These are phyloP conservation scores for Populus hybrid DNA, from an alignment of 441 rosid species.

Conservation along the genomic window DNA sequence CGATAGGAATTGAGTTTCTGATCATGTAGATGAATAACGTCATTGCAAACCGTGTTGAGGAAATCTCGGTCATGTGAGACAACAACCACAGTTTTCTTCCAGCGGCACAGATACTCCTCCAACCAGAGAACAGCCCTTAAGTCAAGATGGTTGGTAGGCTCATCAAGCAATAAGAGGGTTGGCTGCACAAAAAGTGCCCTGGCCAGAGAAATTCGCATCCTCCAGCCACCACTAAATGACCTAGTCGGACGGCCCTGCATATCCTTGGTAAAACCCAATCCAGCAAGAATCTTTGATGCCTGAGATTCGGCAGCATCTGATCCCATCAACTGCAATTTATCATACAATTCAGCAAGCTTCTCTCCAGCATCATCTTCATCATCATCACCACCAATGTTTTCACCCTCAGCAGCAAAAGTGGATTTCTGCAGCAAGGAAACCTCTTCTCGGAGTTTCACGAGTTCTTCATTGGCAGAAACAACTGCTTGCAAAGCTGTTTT, in stretches of 20 bases:
- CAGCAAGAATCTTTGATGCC: not conserved
- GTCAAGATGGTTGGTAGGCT: not conserved
- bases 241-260: not conserved
- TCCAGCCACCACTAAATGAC: slow-evolving; percentile 1
- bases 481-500: not conserved
- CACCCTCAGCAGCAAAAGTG: not conserved
- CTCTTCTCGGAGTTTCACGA: not conserved
- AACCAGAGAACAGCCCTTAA: not conserved
- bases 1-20: not conserved
- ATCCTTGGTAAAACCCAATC: not conserved
- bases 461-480: not conserved
- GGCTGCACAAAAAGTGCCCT: not conserved
- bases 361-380: not conserved
- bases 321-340: not conserved
- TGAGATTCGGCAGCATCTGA: not conserved
- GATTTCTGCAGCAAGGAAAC: not conserved
- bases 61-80: not conserved
- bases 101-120: not conserved
- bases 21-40: not conserved
- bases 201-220: slow-evolving; percentile 1
- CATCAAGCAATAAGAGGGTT: not conserved
- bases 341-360: not conserved
- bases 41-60: not conserved
- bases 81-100: not conserved
- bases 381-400: not conserved